Evolutionary conservation across 768 basidiomycete species (phyloP).

Genomic region (Hericium erinaceus): DNA sequence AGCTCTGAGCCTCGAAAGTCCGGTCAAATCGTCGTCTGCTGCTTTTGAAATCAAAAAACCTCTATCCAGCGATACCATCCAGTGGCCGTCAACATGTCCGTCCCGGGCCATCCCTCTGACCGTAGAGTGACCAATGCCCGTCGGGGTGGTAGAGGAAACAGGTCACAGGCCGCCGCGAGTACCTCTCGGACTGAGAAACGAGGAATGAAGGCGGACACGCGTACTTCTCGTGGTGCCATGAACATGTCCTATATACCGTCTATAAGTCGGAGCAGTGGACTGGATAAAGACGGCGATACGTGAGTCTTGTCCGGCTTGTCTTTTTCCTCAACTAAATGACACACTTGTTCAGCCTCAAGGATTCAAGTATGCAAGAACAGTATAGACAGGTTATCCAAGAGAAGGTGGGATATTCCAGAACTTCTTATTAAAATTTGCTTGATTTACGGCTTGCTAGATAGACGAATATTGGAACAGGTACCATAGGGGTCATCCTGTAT

Average conservation of each 20-base stretch:
- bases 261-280: conserved; percentile 67
- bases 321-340: conserved; percentile 1
- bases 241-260: conserved; percentile 40
- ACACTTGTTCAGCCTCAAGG: conserved; percentile 46
- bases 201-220: no score
- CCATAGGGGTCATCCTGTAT: conserved; percentile 8
- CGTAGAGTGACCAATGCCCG: no score
- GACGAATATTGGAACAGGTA: conserved; percentile 36
- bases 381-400: conserved; percentile 55
- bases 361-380: conserved; percentile 50
- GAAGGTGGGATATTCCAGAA: conserved; percentile 37
- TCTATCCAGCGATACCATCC: no score
- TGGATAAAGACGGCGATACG: conserved; percentile 69
- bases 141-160: no score
- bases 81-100: no score
- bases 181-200: no score
- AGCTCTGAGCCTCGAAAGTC: no score
- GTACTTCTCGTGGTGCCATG: no score
- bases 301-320: conserved; percentile 29
- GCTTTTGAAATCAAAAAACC: no score
- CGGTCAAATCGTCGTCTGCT: no score
- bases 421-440: neutral
- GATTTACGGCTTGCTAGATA: conserved; percentile 28
- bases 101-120: no score
- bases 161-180: no score